phyloP scores from a whole-genome alignment of 805 yeast species.

The Candida pseudoglaebosa region DNA sequence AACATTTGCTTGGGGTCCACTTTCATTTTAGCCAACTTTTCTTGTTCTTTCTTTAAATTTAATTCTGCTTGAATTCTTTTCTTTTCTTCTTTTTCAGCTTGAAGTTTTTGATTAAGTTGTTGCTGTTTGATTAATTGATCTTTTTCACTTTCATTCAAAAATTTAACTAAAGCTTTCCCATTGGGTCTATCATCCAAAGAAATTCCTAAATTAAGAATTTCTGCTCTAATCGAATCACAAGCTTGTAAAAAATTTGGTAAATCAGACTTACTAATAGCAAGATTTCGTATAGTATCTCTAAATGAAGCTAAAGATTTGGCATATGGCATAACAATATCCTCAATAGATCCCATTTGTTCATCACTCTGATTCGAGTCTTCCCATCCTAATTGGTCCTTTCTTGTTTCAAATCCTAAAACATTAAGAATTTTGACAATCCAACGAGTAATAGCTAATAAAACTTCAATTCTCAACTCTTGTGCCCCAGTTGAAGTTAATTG shows the following conservation, averaged over 20 bases:
- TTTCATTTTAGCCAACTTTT: conserved; percentile 62
- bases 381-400: conserved; percentile 83
- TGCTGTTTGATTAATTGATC: conserved; percentile 59
- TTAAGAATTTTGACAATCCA: conserved; percentile 70
- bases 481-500: conserved; percentile 40
- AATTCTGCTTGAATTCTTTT: conserved; percentile 47
- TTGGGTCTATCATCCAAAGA: conserved; percentile 84
- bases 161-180: conserved; percentile 80
- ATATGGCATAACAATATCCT: conserved; percentile 75
- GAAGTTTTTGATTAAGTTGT: conserved; percentile 55
- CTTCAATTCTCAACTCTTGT: conserved; percentile 55
- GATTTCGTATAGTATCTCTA: conserved; percentile 74
- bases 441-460: conserved; percentile 55
- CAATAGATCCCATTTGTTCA: conserved; percentile 28
- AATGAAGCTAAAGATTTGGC: conserved; percentile 72
- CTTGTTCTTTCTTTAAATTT: conserved; percentile 60
- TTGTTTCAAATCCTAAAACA: conserved; percentile 71
- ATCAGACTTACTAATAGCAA: conserved; percentile 62
- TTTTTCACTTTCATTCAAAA: conserved; percentile 66
- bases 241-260: conserved; percentile 54
- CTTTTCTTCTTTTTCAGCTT: conserved; percentile 55
- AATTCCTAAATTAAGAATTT: conserved; percentile 70
- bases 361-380: conserved; percentile 29
- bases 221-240: conserved; percentile 70
- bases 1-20: conserved; percentile 72